Evolutionary conservation across 1,284 basidiomycete species (phyloP).

Genomic region (Malassezia arunalokei): DNA sequence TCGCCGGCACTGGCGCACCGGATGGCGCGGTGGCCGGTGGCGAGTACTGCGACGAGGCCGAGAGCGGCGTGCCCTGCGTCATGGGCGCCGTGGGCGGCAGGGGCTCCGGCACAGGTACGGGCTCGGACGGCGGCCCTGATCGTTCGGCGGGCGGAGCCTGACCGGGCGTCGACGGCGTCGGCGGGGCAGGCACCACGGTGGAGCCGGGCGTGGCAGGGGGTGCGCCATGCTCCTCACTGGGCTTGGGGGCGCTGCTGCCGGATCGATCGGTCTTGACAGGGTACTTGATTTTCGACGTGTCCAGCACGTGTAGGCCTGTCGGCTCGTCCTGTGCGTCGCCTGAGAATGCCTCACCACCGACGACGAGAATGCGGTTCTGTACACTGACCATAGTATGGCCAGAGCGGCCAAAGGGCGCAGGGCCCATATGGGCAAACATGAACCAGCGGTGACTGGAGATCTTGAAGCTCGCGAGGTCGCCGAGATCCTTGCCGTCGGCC

Average conservation of each 20-base stretch:
- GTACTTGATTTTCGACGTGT: conserved; percentile 45
- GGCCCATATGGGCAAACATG: conserved; percentile 99
- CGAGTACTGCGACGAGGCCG: not conserved
- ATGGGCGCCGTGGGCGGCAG: not conserved
- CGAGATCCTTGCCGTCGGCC: conserved; percentile 89
- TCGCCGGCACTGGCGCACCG: not conserved
- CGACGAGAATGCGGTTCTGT: conserved; percentile 74
- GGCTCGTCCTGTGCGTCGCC: conserved; percentile 63
- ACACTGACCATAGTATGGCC: conserved; percentile 90
- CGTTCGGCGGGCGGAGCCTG: not conserved
- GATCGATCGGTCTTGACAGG: conserved; percentile 29
- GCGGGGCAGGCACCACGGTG: not conserved
- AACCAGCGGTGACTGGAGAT: conserved; percentile 72
- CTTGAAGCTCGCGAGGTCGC: conserved; percentile 91
- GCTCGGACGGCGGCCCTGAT: not conserved
- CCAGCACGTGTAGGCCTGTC: conserved; percentile 61
- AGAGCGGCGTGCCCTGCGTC: not conserved
- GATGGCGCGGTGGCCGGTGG: not conserved
- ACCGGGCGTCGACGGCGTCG: not conserved
- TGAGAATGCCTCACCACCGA: conserved; percentile 83
- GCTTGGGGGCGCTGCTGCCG: conserved; percentile 17
- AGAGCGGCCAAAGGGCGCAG: conserved; percentile 73
- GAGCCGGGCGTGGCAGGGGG: not conserved
- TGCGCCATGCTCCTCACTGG: not conserved
- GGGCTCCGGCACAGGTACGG: not conserved